A percentile compares a stretch with the other conserved stretches of the same genome.
These are phyloP conservation scores for Citrus mangshanensis DNA, from an alignment of 345 rosid species.

Conservation along the genomic window DNA sequence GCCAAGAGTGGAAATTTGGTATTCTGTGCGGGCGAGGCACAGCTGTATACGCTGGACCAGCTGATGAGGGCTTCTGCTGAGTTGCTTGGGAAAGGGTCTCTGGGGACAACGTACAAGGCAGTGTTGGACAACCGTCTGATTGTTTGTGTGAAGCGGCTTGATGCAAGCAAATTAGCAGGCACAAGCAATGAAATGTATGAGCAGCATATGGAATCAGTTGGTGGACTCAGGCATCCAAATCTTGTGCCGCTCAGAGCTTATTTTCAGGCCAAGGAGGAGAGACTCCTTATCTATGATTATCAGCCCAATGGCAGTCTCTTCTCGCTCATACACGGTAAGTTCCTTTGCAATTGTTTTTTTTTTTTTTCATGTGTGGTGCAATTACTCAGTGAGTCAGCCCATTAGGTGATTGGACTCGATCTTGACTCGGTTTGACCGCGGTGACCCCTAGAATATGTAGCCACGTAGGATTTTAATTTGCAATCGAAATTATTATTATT, in stretches of 20 bases:
- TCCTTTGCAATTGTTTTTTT: background rate
- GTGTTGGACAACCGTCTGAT: constrained; percentile 75
- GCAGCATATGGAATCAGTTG: constrained; percentile 94
- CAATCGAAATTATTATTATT: too few relatives aligned
- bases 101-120: constrained; percentile 86
- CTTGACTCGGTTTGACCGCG: background rate
- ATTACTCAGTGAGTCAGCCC: background rate
- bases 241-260: constrained; percentile 84
- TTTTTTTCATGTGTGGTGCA: background rate
- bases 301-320: constrained; percentile 91
- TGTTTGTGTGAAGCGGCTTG: constrained; percentile 79
- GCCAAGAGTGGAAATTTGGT: constrained; percentile 75
- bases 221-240: constrained; percentile 88
- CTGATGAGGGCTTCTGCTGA: constrained; percentile 94
- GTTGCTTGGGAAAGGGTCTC: constrained; percentile 76
- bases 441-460: background rate
- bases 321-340: constrained; percentile 79
- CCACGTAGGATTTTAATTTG: background rate
- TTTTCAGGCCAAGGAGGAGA: constrained; percentile 80
- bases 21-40: constrained; percentile 90
- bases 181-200: constrained; percentile 58
- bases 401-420: background rate
- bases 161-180: constrained; percentile 55
- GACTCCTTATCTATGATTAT: constrained; percentile 79
- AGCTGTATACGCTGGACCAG: constrained; percentile 78